These are phyloP conservation scores for Coemansia sp. DNA, from an alignment of 192 early-diverging fungal genomes.

Conservation along the genomic window DNA sequence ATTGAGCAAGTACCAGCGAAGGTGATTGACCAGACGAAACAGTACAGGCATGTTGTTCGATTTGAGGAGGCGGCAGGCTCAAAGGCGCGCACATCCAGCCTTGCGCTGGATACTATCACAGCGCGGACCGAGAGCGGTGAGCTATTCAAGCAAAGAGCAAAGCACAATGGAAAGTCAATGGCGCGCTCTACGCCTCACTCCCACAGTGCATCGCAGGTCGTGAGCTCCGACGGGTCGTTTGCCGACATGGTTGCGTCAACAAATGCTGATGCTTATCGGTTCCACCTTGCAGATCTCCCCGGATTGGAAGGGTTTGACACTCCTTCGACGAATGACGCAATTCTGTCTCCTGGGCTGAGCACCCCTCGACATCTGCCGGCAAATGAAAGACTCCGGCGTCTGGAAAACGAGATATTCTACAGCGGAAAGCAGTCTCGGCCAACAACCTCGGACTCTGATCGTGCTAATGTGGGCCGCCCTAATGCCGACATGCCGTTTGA, in stretches of 20 bases:
- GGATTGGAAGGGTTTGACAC: slow-evolving; percentile 27
- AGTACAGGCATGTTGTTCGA: slow-evolving; percentile 17
- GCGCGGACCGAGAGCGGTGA: slow-evolving; percentile 12
- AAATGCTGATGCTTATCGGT: slow-evolving; percentile 15
- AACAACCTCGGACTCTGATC: not conserved
- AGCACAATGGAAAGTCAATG: slow-evolving; percentile 20
- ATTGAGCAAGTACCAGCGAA: slow-evolving; percentile 2
- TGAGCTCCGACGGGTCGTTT: slow-evolving; percentile 43
- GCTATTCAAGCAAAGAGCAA: not conserved
- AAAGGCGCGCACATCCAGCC: slow-evolving; percentile 28
- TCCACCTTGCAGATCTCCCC: slow-evolving; percentile 13
- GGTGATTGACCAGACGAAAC: not conserved
- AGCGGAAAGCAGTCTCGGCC: slow-evolving; percentile 19
- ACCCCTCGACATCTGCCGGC: slow-evolving; percentile 18
- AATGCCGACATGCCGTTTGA: slow-evolving; percentile 18
- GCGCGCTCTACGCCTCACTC: slow-evolving; percentile 28
- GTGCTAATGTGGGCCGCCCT: not conserved
- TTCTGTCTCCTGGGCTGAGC: slow-evolving; percentile 4
- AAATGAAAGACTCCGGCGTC: slow-evolving; percentile 26
- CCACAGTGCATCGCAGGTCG: slow-evolving; percentile 23
- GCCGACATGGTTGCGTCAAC: slow-evolving; percentile 34
- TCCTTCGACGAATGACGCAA: slow-evolving; percentile 10
- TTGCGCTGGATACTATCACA: slow-evolving; percentile 39
- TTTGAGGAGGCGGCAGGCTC: slow-evolving; percentile 4
- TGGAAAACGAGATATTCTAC: slow-evolving; percentile 33